Evolutionary conservation across 2,329 filamentous ascomycete species (phyloP).

Genomic region (Zymoseptoria ardabiliae): DNA sequence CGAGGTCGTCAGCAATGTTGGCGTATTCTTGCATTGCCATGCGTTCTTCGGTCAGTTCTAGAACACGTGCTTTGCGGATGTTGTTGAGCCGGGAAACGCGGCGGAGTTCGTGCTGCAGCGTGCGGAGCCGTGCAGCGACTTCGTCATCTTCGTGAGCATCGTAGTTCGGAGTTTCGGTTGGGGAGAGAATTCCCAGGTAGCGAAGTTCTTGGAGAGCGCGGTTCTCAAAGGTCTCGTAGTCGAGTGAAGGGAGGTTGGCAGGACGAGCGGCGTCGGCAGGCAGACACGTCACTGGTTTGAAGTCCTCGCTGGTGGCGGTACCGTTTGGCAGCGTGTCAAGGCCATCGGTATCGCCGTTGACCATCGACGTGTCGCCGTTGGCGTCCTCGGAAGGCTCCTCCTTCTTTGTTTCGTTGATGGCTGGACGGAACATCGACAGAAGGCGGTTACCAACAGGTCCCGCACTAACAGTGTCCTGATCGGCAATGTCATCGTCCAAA

Average conservation of each 20-base stretch:
- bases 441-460: conserved; percentile 80
- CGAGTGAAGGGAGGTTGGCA: conserved; percentile 48
- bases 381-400: conserved; percentile 42
- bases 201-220: conserved; percentile 84
- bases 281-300: conserved; percentile 65
- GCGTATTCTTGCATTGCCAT: conserved; percentile 96
- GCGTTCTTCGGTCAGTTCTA: conserved; percentile 80
- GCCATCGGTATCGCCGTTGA: conserved; percentile 39
- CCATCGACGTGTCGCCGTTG: conserved; percentile 38
- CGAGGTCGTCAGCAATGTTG: conserved; percentile 93
- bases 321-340: conserved; percentile 18
- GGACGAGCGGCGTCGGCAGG: conserved; percentile 34
- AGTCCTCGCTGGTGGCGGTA: conserved; percentile 35
- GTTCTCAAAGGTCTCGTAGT: conserved; percentile 82
- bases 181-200: conserved; percentile 72
- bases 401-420: conserved; percentile 44
- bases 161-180: conserved; percentile 65
- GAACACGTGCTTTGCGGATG: conserved; percentile 76
- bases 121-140: conserved; percentile 78
- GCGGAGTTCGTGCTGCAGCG: conserved; percentile 74
- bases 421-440: conserved; percentile 72
- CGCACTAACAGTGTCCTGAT: conserved; percentile 82
- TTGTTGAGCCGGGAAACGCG: conserved; percentile 83
- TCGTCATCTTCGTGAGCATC: conserved; percentile 90
- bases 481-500: conserved; percentile 76